Evolutionary conservation across 176 grass and related monocot genomes (phyloP).

Genomic region (Aegilops sharonensis): DNA sequence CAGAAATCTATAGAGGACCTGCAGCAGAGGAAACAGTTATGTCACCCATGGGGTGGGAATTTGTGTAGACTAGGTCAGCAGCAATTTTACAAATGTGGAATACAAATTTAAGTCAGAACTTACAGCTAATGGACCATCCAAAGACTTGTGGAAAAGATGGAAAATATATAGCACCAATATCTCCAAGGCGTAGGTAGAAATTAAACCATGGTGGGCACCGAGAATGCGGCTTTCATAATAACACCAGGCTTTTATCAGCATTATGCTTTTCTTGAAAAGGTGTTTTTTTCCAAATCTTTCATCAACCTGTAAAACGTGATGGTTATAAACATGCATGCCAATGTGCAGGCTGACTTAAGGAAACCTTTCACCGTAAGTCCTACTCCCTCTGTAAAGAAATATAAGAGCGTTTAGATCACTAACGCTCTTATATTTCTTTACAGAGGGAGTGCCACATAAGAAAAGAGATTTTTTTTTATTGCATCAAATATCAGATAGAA

Average conservation of each 20-base stretch:
- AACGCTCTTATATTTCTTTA: too few species aligned
- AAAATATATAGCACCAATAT: constrained; percentile 78
- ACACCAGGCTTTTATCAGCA: constrained; percentile 95
- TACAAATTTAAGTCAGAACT: constrained; percentile 21
- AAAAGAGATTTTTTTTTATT: neutral
- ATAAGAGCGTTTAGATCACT: too few species aligned
- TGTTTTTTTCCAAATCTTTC: constrained; percentile 61
- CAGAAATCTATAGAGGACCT: constrained; percentile 93
- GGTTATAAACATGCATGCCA: constrained; percentile 14
- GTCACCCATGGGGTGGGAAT: constrained; percentile 14
- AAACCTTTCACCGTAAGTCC: neutral
- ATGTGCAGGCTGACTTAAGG: neutral
- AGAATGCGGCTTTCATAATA: constrained; percentile 98
- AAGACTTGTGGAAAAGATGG: constrained; percentile 63
- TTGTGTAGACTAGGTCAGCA: constrained; percentile 4
- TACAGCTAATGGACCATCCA: constrained; percentile 77
- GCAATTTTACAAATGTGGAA: neutral
- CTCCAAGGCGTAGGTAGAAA: constrained; percentile 97
- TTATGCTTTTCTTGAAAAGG: constrained; percentile 85
- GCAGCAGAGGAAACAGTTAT: constrained; percentile 28
- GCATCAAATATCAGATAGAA: neutral
- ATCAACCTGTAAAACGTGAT: constrained; percentile 66
- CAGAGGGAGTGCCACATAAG: neutral
- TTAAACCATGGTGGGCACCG: constrained; percentile 89
- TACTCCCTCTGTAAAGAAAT: too few species aligned